A percentile compares a stretch with the other conserved stretches of the same genome.
phyloP scores from a whole-genome alignment of 208 protist genomes.

The Vickermania spadyakhi region DNA sequence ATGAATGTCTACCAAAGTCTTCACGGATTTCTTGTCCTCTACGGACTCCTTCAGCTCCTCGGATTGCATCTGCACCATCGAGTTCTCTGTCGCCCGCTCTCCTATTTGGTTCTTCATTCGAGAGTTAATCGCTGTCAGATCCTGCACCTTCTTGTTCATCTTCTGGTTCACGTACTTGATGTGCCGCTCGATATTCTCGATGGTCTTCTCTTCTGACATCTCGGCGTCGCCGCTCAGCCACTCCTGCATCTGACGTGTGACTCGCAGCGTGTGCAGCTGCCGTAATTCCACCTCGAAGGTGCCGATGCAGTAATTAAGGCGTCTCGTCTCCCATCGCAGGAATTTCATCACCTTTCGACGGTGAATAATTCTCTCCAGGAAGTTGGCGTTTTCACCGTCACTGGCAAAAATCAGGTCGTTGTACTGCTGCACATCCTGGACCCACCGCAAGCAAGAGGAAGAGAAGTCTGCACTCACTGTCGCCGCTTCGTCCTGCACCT shows the following conservation, averaged over 20 bases:
- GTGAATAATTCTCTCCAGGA: slow-evolving; percentile 75
- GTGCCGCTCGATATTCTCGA: slow-evolving; percentile 62
- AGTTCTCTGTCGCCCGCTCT: slow-evolving; percentile 73
- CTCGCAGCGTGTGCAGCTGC: slow-evolving; percentile 90
- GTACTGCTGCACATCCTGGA: slow-evolving; percentile 48
- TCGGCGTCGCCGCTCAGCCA: slow-evolving; percentile 75
- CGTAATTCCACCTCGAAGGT: slow-evolving; percentile 84
- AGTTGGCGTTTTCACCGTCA: slow-evolving; percentile 51
- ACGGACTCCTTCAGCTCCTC: slow-evolving; percentile 32
- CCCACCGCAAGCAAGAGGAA: slow-evolving; percentile 66
- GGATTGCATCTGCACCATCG: slow-evolving; percentile 28
- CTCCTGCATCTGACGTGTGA: slow-evolving; percentile 93
- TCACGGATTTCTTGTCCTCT: slow-evolving; percentile 44
- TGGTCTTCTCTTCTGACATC: slow-evolving; percentile 43
- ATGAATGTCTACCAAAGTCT: slow-evolving; percentile 47
- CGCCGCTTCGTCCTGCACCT: slow-evolving; percentile 88
- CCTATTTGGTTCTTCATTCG: slow-evolving; percentile 55
- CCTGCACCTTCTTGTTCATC: slow-evolving; percentile 72
- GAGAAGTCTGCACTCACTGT: slow-evolving; percentile 75
- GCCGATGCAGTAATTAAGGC: slow-evolving; percentile 63
- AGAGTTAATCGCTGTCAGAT: slow-evolving; percentile 38
- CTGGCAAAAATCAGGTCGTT: slow-evolving; percentile 80
- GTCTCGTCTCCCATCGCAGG: slow-evolving; percentile 59
- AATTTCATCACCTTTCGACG: slow-evolving; percentile 71
- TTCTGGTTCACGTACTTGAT: slow-evolving; percentile 54